These are phyloP conservation scores for Ilyonectria robusta DNA, from an alignment of 2,329 filamentous ascomycete species.

Conservation along the genomic window DNA sequence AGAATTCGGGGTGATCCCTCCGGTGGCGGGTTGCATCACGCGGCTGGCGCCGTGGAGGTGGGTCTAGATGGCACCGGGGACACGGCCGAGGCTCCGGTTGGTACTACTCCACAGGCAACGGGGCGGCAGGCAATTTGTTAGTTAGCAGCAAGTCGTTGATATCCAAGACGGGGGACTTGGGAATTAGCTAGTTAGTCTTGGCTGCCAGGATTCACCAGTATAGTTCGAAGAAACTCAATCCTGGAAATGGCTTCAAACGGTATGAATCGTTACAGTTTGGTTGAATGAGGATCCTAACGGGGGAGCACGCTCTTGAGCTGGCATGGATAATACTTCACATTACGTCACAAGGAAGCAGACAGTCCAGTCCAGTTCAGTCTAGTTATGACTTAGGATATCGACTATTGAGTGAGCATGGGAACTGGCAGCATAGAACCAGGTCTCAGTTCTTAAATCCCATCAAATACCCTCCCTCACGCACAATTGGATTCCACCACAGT, in stretches of 20 bases:
- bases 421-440: neutral
- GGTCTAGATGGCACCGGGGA: neutral
- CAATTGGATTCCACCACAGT: neutral
- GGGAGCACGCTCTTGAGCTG: neutral
- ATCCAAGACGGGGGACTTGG: no score
- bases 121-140: neutral
- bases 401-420: no score
- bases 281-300: neutral
- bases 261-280: neutral
- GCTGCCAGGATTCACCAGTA: no score
- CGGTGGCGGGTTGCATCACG: neutral
- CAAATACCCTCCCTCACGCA: neutral
- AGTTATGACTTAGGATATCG: no score
- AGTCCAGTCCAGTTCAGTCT: no score
- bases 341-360: neutral
- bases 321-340: neutral
- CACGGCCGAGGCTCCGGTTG: neutral
- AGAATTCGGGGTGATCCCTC: neutral
- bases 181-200: no score
- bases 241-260: neutral
- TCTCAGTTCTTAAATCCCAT: neutral
- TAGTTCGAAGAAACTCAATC: no score
- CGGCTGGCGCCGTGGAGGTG: neutral
- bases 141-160: no score
- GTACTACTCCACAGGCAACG: neutral